Evolutionary conservation across 768 basidiomycete species (phyloP).

Genomic region (Tricholoma saponaceum): DNA sequence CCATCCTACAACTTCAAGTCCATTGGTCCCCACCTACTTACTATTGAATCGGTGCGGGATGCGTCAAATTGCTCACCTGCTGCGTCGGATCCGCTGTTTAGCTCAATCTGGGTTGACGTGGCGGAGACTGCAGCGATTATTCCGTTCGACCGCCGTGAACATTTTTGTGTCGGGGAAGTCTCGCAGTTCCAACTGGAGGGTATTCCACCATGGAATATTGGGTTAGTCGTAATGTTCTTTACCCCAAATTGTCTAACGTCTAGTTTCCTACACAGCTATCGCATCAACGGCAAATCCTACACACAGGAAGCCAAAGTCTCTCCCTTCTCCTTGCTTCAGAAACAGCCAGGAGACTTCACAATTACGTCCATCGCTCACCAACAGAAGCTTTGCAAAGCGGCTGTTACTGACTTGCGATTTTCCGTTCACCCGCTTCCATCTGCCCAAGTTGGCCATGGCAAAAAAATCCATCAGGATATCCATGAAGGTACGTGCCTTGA

Average conservation of each 20-base stretch:
- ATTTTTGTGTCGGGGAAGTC: slow-evolving; percentile 89
- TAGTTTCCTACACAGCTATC: slow-evolving; percentile 58
- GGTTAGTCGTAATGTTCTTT: slow-evolving; percentile 39
- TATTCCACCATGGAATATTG: slow-evolving; percentile 87
- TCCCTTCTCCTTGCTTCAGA: slow-evolving; percentile 82
- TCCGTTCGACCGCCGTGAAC: slow-evolving; percentile 70
- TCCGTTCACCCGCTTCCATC: slow-evolving; percentile 80
- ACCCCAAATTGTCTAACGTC: slow-evolving; percentile 4
- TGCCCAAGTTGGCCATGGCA: slow-evolving; percentile 86
- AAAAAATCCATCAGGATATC: slow-evolving; percentile 77
- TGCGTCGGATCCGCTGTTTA: slow-evolving; percentile 52
- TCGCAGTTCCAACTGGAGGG: slow-evolving; percentile 93
- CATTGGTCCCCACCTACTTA: slow-evolving; percentile 77
- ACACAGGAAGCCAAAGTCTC: slow-evolving; percentile 73
- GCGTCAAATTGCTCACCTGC: slow-evolving; percentile 79
- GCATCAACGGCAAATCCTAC: slow-evolving; percentile 70
- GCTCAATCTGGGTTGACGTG: slow-evolving; percentile 85
- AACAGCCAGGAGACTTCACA: slow-evolving; percentile 79
- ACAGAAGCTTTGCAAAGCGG: slow-evolving; percentile 86
- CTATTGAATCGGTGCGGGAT: slow-evolving; percentile 76
- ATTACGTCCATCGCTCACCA: slow-evolving; percentile 88
- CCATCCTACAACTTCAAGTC: slow-evolving; percentile 71
- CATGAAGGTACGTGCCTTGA: slow-evolving; percentile 66
- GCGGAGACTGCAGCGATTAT: slow-evolving; percentile 93
- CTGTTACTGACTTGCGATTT: slow-evolving; percentile 70